A percentile compares a stretch with the other conserved stretches of the same genome.
Evolutionary conservation across 495 filamentous ascomycete genomes (phyloP).

Genomic region (Tuber magnatum): DNA sequence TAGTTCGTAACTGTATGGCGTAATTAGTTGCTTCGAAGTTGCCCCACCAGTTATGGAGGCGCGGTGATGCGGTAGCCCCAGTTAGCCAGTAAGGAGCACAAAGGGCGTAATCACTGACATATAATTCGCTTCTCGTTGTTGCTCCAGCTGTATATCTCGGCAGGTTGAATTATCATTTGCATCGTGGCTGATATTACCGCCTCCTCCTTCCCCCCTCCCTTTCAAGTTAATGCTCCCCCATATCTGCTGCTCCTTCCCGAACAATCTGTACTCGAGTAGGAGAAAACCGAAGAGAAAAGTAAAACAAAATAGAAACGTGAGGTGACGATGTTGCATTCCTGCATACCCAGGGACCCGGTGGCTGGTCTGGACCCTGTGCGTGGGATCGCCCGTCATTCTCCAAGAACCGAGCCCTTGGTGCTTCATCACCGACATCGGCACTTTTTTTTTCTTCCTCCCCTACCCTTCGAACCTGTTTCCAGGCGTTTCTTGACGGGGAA

Average conservation of each 20-base stretch:
- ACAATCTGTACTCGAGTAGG: not conserved
- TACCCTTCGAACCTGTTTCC: conserved; percentile 3
- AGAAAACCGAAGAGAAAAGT: not conserved
- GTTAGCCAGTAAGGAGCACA: not conserved
- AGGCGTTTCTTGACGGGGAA: not conserved
- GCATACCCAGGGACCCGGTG: conserved; percentile 35
- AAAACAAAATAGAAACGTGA: conserved; percentile 24
- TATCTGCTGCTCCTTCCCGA: not conserved
- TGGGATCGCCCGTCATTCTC: conserved; percentile 31
- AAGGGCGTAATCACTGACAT: not conserved
- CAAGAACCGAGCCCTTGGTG: conserved; percentile 35
- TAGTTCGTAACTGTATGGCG: not conserved
- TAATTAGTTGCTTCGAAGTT: not conserved
- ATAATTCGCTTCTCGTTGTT: not conserved
- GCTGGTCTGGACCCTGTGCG: conserved; percentile 38
- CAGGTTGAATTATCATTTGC: not conserved
- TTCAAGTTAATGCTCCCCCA: not conserved
- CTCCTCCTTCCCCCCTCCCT: not conserved
- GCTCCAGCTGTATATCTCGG: not conserved
- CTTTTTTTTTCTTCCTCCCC: conserved; percentile 6
- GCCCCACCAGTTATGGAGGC: not conserved
- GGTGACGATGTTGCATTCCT: conserved; percentile 25
- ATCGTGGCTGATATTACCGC: not conserved
- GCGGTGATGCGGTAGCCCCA: not conserved
- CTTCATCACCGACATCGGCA: conserved; percentile 29